Conservation (phyloP, 352 stramenopile genomes). For the Globisporangium parvum region DNA sequence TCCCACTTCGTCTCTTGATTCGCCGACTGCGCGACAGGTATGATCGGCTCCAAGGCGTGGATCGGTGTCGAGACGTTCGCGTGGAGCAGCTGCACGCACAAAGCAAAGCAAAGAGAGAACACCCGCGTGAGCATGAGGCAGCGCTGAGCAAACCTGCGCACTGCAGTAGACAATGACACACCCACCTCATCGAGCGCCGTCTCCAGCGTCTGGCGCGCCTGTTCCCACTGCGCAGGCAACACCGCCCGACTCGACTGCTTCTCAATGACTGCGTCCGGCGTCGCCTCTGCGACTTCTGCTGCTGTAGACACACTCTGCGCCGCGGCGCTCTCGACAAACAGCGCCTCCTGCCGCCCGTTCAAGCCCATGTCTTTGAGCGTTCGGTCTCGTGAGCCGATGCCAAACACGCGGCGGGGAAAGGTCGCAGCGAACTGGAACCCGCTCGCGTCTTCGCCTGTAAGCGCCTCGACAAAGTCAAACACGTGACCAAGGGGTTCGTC, state of each 20-base stretch:
- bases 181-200: constrained; percentile 43
- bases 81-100: constrained; percentile 21
- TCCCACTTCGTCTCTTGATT: constrained; percentile 58
- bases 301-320: constrained; percentile 3
- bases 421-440: constrained; percentile 50
- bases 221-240: constrained; percentile 34
- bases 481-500: constrained; percentile 24
- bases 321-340: constrained; percentile 53
- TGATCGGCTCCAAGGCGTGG: constrained; percentile 64
- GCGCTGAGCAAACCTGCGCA: too few species aligned
- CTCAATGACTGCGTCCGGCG: background rate
- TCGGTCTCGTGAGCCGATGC: constrained; percentile 25
- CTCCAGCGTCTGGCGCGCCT: constrained; percentile 38
- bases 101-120: background rate
- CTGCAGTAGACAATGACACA: background rate
- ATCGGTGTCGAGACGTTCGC: constrained; percentile 34
- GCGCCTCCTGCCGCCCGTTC: constrained; percentile 47
- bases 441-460: constrained; percentile 33
- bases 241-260: constrained; percentile 7
- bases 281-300: background rate
- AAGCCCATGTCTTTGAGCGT: constrained; percentile 46
- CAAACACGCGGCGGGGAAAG: constrained; percentile 60
- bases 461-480: constrained; percentile 48
- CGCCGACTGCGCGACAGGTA: constrained; percentile 39
- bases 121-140: background rate